These are phyloP conservation scores for Sporisorium reilianum DNA, from an alignment of 1,284 basidiomycete species.

Conservation along the genomic window DNA sequence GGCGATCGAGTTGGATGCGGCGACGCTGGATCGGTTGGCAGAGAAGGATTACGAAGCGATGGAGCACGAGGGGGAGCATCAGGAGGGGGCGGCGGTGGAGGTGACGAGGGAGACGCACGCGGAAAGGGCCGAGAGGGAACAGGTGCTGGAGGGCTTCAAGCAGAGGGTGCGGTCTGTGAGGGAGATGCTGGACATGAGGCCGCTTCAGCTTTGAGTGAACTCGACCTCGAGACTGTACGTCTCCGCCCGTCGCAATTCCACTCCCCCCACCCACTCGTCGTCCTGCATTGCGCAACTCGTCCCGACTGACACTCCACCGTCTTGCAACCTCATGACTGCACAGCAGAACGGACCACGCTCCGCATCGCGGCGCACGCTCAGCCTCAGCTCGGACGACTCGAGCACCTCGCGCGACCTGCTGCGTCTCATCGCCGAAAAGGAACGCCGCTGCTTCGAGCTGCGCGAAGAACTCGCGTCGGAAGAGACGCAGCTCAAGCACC, in stretches of 20 bases:
- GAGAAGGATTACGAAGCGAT: conserved; percentile 53
- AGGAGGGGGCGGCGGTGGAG: conserved; percentile 5
- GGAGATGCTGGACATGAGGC: conserved; percentile 10
- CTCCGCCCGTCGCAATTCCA: background rate
- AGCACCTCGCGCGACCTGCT: conserved; percentile 51
- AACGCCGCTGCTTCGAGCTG: conserved; percentile 67
- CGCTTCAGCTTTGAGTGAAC: conserved; percentile 7
- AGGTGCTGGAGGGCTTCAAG: conserved; percentile 9
- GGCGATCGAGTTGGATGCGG: conserved; percentile 20
- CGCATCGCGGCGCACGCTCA: conserved; percentile 9
- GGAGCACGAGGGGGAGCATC: conserved; percentile 54
- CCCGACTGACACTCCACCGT: background rate
- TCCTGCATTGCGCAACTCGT: background rate
- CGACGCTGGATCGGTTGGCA: conserved; percentile 28
- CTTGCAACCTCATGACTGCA: background rate
- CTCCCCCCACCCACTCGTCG: background rate
- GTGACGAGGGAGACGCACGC: conserved; percentile 20
- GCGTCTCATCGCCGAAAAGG: conserved; percentile 68
- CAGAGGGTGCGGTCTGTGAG: conserved; percentile 17
- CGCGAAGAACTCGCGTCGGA: conserved; percentile 55
- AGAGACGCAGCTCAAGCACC: conserved; percentile 23
- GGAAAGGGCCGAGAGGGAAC: conserved; percentile 11
- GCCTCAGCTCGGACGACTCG: conserved; percentile 8
- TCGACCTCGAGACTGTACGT: conserved; percentile 15
- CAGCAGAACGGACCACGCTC: conserved; percentile 4